Evolutionary conservation across 1,284 basidiomycete genomes (phyloP).

Genomic region (Lignosus rhinocerotis): DNA sequence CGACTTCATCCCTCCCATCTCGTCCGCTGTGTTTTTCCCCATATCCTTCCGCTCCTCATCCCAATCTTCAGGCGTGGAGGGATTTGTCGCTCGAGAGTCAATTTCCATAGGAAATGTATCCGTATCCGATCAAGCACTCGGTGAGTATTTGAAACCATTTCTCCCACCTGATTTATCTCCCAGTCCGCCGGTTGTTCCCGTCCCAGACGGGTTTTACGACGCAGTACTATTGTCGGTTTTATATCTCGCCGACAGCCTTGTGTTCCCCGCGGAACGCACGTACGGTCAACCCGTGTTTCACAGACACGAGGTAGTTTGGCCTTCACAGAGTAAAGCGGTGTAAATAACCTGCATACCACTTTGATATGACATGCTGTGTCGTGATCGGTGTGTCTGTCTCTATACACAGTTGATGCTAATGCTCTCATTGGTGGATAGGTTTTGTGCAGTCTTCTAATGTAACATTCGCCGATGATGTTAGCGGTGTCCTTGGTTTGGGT

Average conservation of each 20-base stretch:
- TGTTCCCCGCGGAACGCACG: too few species aligned
- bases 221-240: too few species aligned
- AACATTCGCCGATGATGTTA: constrained; percentile 58
- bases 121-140: constrained; percentile 61
- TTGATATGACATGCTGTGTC: not conserved
- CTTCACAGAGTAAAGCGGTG: too few species aligned
- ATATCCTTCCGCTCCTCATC: constrained; percentile 7
- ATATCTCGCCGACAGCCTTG: too few species aligned
- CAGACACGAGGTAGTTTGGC: too few species aligned
- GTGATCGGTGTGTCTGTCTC: not conserved
- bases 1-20: not conserved
- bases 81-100: constrained; percentile 68
- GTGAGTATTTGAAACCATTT: constrained; percentile 36
- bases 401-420: not conserved
- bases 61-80: constrained; percentile 51
- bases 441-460: constrained; percentile 64
- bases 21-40: constrained; percentile 1
- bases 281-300: too few species aligned
- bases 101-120: constrained; percentile 60
- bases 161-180: not conserved
- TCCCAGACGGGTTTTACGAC: too few species aligned
- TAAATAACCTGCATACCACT: not conserved
- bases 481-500: constrained; percentile 72
- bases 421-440: constrained; percentile 37
- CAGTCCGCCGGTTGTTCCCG: not conserved